Evolutionary conservation across 1,139 yeast species (phyloP), one percentile per base, ranked within the genome.

Genomic region (Lodderomyces elongisporus): DNA sequence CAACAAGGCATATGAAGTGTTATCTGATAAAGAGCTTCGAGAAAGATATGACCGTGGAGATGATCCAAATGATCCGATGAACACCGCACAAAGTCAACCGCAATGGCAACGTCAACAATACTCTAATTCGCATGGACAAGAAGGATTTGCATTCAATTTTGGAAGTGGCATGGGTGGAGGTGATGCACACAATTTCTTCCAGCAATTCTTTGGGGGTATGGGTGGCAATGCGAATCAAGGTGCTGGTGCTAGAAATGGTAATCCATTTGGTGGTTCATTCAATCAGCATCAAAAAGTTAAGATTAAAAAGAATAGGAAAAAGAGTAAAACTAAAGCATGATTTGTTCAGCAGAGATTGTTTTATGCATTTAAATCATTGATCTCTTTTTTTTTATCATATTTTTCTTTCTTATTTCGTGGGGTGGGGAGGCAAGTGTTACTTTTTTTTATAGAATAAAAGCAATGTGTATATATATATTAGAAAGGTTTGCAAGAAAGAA

Each of bases 1-100:
- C 43, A 91, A 91, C 56, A 87, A 83, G 52, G 98, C 98, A 0
- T 89, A 91, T 54, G 97, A 89, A 51, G 79, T 83, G 3, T 64
- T 91, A 31, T 74, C 89, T 7, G 77, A 83, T 45, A 72, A 74
- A 2, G 85, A 79, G 32, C 62, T 74, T 39, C 72, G 80, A 37
- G 74, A 66, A 38, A 67, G 81, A 33, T 85, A 83, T 49, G 95
- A 88, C 54, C 46, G 64, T 24, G 85, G 87, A 6, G 77, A 70
- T 33, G 82, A 75, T 49, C 80, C 82, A 4, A 74, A 74, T 45
- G 79, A 70, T 48, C 67, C 58, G 10, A 30, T 31, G 32, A 34
- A 33, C 31, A 21, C 17, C 9, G 49, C 47, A 13, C 49, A 48
- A 17, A 44, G 43, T 32, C 46, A 41, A 17, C 44, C 38, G 23